Percentiles rank a stretch among this genome's conserved stretches.
Conservation (phyloP, 2,329 filamentous ascomycete species). For the Pestalotiopsis sp. region DNA sequence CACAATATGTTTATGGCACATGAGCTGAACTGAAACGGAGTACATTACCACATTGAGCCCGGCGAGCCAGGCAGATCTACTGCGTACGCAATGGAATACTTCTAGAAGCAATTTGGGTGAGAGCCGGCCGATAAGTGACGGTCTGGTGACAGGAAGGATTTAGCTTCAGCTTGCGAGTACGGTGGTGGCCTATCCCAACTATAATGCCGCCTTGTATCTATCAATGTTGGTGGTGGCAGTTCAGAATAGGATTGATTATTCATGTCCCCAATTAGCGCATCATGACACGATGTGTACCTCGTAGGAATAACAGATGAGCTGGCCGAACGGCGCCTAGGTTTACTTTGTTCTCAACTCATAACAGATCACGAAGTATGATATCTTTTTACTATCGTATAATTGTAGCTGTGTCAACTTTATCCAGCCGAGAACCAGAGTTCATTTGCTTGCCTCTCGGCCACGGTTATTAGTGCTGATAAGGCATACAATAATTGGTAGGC, state of each 20-base stretch:
- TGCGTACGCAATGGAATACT: slow-evolving; percentile 2
- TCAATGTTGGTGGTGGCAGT: too few relatives aligned
- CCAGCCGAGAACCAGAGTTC: too few relatives aligned
- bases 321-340: neutral
- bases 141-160: too few relatives aligned
- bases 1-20: too few relatives aligned
- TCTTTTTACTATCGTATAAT: neutral
- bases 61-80: neutral
- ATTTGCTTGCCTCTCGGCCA: too few relatives aligned
- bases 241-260: too few relatives aligned
- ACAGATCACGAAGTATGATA: neutral
- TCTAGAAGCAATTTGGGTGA: neutral
- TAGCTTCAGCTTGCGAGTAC: too few relatives aligned
- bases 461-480: neutral
- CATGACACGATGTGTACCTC: neutral
- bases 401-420: too few relatives aligned
- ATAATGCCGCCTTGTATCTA: too few relatives aligned
- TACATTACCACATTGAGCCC: neutral
- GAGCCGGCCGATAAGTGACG: too few relatives aligned
- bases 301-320: neutral
- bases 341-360: neutral
- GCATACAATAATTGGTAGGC: neutral
- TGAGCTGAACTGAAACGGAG: too few relatives aligned
- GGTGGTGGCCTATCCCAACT: too few relatives aligned
- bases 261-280: neutral